Evolutionary conservation across 495 filamentous ascomycete genomes (phyloP), one percentile per base, ranked within the genome.

Genomic region (Penicillium roqueforti): DNA sequence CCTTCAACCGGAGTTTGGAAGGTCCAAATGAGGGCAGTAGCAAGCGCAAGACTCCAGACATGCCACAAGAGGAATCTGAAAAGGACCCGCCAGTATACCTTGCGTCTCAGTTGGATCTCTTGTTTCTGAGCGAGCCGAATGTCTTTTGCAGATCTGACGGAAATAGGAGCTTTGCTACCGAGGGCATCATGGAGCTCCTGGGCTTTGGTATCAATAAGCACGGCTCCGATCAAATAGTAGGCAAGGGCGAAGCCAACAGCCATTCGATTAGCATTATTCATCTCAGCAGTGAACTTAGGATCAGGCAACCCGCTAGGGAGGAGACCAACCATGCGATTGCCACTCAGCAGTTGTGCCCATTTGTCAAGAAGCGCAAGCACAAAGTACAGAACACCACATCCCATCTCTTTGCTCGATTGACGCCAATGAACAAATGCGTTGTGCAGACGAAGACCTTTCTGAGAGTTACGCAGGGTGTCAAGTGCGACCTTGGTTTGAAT

Each of bases 371-470:
- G 76, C 13, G 82, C 82, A 38, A 83, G 62, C 18, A 85, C 55
- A 51, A 85, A 85, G 67, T 81, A 84, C 6, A 83, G 62, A 37
- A 83, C 57, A 37, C 79, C 78, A 49, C 78, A 83, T 22, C 80
- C 79, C 14, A 85, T 72, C 51, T 85, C 82, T 39, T 74, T 67
- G 41, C 78, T 80, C 0, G 78, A 76, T 26, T 80, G 73, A 7
- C 82, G 80, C 80, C 80, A 85, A 54, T 82, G 80, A 32, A 84
- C 73, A 60, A 85, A 85, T 4, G 80, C 75, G 59, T 79, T 84
- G 67, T 85, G 82, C n/a, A 83, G 63, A 22, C 74, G 68, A 4
- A 85, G 73, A 9, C 81, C 82, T 60, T 81, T 82, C 55, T 84
- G 80, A 16, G 76, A 72, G 49, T 74, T 75, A 29, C 70, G 71